Base-by-base conservation (phyloP, 179 eudicot genomes). In the Spergularia azorica region DNA sequence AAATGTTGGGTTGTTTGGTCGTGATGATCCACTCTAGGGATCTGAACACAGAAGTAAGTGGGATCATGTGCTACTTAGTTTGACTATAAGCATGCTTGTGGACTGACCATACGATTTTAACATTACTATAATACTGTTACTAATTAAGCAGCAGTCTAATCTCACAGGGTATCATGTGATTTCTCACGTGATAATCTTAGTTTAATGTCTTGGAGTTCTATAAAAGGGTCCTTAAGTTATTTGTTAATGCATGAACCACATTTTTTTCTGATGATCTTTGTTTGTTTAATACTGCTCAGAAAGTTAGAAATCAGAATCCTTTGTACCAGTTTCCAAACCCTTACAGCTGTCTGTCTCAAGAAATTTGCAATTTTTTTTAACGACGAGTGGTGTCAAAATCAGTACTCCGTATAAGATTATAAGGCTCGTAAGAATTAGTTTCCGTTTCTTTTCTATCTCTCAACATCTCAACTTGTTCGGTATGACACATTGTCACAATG, bases 51-150 rank as follows among this genome's bases (percentile, higher is more conserved):
- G 39, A 46, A 74, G 72, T 79, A 83, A 71, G 91, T 86, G 87
- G 83, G 90, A 85, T 88, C 94, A 86, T 87, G 94, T 88, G 94
- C 76, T 81, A 68, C 51, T 71, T 71, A 68, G 81, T 77, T 90
- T 84, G 89, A 90, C 90, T 78, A 69, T 52, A 59, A 71, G 18
- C 81, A 64, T 77, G 80, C 54, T 81, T 18, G 41, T 70, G 58
- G 76, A 67, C 79, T 79, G 82, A 81, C 73, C 76, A 74, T 82
- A 76, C 79, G 72, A 80, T 78, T 48, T 5, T 7, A 12, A 3
- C n/a, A 11, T 55, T 10, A n/a, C 0, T 3, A 5, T 50, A 61
- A 56, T 67, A 55, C 58, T 55, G 16, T 26, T 13, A 12, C 17
- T 6, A 43, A 58, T 55, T 39, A 58, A 55, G 15, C 50, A 80